Conservation (phyloP, 2,329 filamentous ascomycete genomes). For the Sporothrix brunneoviolacea region DNA sequence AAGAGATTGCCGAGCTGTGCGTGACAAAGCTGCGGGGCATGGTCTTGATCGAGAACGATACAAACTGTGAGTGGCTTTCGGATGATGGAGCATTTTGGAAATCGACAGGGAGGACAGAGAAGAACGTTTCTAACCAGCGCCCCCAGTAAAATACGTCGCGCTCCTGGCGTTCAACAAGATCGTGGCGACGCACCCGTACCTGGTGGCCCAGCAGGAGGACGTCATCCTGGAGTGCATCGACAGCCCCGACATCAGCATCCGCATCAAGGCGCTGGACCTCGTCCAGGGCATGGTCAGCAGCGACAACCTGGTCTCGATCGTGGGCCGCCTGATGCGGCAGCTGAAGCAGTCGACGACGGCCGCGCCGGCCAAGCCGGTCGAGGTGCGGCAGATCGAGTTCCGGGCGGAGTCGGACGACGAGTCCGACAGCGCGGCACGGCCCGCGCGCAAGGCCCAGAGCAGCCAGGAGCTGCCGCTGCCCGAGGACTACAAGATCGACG, state of each 20-base stretch:
- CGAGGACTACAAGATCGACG: slow-evolving; percentile 76
- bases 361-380: slow-evolving; percentile 30
- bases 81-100: too few species aligned
- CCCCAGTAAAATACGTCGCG: slow-evolving; percentile 91
- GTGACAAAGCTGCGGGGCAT: slow-evolving; percentile 90
- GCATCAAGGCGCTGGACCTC: slow-evolving; percentile 83
- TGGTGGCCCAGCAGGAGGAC: slow-evolving; percentile 89
- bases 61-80: slow-evolving; percentile 63
- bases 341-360: slow-evolving; percentile 60
- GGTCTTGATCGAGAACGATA: slow-evolving; percentile 87
- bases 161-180: slow-evolving; percentile 94
- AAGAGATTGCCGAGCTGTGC: slow-evolving; percentile 87
- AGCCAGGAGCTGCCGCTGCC: slow-evolving; percentile 57
- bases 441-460: slow-evolving; percentile 29
- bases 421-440: slow-evolving; percentile 33
- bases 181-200: slow-evolving; percentile 75
- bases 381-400: slow-evolving; percentile 39
- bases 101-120: too few species aligned
- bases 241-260: slow-evolving; percentile 91
- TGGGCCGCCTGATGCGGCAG: slow-evolving; percentile 82
- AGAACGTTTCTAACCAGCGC: not conserved
- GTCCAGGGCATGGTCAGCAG: slow-evolving; percentile 89
- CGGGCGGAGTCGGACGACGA: slow-evolving; percentile 45
- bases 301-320: slow-evolving; percentile 76
- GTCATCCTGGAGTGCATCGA: slow-evolving; percentile 96